phyloP scores from a whole-genome alignment of 768 basidiomycete species.

The Crepidotus variabilis region DNA sequence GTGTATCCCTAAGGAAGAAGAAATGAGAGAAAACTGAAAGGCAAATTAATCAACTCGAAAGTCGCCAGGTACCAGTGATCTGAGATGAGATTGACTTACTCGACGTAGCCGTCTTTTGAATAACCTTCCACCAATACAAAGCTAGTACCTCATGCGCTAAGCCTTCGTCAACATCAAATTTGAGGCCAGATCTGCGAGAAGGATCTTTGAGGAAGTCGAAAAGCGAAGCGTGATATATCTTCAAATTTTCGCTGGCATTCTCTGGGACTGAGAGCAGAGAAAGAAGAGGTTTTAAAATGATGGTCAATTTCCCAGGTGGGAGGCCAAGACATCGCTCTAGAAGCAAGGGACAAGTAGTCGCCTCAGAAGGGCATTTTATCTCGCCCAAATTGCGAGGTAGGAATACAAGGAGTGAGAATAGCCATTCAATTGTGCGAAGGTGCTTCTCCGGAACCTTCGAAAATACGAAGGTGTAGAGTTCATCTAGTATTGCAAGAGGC shows the following conservation, averaged over 20 bases:
- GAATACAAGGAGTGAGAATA: background rate
- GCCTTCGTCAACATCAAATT: background rate
- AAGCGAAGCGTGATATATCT: background rate
- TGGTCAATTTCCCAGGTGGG: background rate
- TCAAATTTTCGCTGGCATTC: background rate
- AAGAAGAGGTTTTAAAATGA: background rate
- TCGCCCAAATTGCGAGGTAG: background rate
- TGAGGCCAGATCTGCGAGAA: background rate
- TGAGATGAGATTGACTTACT: background rate
- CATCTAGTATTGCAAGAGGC: background rate
- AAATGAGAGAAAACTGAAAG: too few relatives aligned
- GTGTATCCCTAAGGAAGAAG: too few relatives aligned
- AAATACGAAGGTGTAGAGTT: background rate
- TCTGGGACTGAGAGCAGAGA: background rate
- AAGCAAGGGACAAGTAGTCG: background rate
- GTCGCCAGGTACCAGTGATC: background rate
- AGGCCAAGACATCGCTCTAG: background rate
- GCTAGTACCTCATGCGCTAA: background rate
- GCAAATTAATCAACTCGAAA: background rate
- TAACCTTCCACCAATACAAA: background rate
- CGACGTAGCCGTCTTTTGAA: background rate
- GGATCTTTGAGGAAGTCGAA: background rate
- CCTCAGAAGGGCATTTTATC: background rate
- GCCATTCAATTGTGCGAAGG: background rate
- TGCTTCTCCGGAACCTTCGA: background rate